A percentile compares a stretch with the other conserved stretches of the same genome.
phyloP scores from a whole-genome alignment of 495 filamentous ascomycete species.

The Jackrogersella minutella region DNA sequence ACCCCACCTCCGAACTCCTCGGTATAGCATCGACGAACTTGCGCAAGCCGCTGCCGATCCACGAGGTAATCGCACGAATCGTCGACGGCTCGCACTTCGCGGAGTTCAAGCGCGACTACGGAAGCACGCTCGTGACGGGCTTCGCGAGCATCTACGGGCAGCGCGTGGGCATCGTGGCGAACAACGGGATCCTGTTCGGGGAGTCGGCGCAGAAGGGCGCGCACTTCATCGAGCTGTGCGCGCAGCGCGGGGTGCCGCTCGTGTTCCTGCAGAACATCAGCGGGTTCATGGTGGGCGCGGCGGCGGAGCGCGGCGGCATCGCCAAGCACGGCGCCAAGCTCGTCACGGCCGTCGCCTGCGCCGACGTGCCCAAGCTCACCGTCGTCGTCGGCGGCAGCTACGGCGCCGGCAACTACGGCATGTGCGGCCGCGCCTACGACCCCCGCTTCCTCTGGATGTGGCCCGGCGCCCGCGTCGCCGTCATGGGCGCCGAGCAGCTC shows the following conservation, averaged over 20 bases:
- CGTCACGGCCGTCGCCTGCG: conserved; percentile 94
- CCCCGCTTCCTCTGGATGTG: conserved; percentile 96
- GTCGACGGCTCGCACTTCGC: conserved; percentile 90
- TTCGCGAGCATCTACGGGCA: conserved; percentile 92
- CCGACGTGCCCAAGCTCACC: conserved; percentile 96
- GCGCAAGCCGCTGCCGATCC: conserved; percentile 79
- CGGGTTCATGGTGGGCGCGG: conserved; percentile 96
- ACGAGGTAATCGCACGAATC: conserved; percentile 92
- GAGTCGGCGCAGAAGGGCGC: conserved; percentile 90
- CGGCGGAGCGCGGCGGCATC: conserved; percentile 93
- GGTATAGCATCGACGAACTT: conserved; percentile 92
- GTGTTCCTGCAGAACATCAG: conserved; percentile 96
- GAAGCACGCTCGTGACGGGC: conserved; percentile 88
- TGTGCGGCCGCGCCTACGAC: conserved; percentile 91
- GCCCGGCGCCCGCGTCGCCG: conserved; percentile 93
- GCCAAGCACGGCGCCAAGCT: conserved; percentile 98
- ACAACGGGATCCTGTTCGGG: conserved; percentile 98
- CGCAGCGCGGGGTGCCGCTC: conserved; percentile 85
- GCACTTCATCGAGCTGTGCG: conserved; percentile 98
- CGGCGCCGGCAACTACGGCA: conserved; percentile 74
- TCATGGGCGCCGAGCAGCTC: conserved; percentile 96
- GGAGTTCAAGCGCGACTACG: conserved; percentile 95
- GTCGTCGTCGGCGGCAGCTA: conserved; percentile 93
- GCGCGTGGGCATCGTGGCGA: conserved; percentile 91
- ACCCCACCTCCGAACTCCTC: conserved; percentile 80